Conservation (phyloP, 2,329 filamentous ascomycete genomes). For the Massarina eburnea region DNA sequence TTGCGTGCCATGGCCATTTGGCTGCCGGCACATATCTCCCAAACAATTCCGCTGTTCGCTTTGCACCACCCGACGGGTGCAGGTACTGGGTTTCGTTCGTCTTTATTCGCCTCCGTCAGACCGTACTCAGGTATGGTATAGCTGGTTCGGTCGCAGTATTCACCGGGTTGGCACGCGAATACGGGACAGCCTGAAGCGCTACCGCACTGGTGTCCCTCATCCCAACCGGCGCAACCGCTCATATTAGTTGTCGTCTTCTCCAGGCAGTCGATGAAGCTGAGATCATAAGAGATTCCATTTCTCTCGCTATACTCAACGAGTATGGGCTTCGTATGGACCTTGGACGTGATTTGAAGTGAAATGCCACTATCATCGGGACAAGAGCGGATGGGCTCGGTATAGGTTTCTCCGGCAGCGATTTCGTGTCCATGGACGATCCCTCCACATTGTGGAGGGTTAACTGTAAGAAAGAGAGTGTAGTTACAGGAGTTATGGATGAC, state of each 20-base stretch:
- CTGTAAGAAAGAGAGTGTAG: constrained; percentile 18
- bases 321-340: constrained; percentile 1
- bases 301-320: constrained; percentile 4
- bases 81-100: background rate
- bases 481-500: constrained; percentile 20
- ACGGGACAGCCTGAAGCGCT: constrained; percentile 7
- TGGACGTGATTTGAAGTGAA: constrained; percentile 4
- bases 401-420: constrained; percentile 7
- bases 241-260: constrained; percentile 1
- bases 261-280: constrained; percentile 12
- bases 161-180: constrained; percentile 6
- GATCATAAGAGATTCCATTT: constrained; percentile 6
- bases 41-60: background rate
- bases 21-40: background rate
- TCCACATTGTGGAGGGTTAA: constrained; percentile 12
- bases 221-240: constrained; percentile 7
- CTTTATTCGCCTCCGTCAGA: background rate
- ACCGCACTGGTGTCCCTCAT: constrained; percentile 7
- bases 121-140: constrained; percentile 10
- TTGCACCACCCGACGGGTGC: background rate
- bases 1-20: too few relatives aligned
- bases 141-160: constrained; percentile 9
- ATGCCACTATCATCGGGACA: constrained; percentile 1
- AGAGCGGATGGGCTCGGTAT: constrained; percentile 5
- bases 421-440: background rate